Evolutionary conservation across 352 stramenopile species (phyloP).

Genomic region (Bremia lactucae): DNA sequence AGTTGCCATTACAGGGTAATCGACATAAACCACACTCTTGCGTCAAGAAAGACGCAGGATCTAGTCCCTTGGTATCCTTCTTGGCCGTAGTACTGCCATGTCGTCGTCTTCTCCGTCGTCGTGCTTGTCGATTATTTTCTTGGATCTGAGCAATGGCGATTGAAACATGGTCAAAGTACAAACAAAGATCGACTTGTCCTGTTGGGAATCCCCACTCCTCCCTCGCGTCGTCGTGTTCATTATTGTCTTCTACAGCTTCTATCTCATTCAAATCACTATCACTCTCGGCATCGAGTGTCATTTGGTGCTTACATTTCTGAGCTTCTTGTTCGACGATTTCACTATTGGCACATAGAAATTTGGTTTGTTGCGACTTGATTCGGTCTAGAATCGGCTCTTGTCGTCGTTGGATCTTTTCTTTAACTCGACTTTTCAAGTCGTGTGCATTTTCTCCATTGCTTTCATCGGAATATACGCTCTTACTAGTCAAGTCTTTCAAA

Average conservation of each 20-base stretch:
- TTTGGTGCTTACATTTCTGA: constrained; percentile 1
- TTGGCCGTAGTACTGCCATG: constrained; percentile 30
- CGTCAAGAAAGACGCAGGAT: too few relatives aligned
- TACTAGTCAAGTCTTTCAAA: too few relatives aligned
- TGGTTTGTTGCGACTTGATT: constrained; percentile 64
- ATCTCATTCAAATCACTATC: constrained; percentile 20
- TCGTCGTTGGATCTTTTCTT: constrained; percentile 46
- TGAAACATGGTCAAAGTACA: constrained; percentile 61
- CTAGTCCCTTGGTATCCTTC: too few relatives aligned
- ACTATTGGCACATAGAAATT: constrained; percentile 49
- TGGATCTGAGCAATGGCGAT: constrained; percentile 43
- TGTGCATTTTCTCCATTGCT: constrained; percentile 2
- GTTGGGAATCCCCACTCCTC: constrained; percentile 79
- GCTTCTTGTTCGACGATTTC: constrained; percentile 12
- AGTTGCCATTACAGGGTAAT: constrained; percentile 35
- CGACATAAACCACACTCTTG: constrained; percentile 61
- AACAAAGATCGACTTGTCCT: constrained; percentile 45
- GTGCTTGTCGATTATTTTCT: constrained; percentile 32
- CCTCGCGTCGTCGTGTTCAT: constrained; percentile 48
- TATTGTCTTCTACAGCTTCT: constrained; percentile 30
- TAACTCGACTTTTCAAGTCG: constrained; percentile 23
- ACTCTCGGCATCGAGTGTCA: constrained; percentile 8
- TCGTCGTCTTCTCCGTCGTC: constrained; percentile 21
- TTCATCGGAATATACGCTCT: too few relatives aligned
- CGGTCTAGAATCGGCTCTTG: constrained; percentile 63